Conservation (phyloP, 2,329 filamentous ascomycete genomes). For the Aphanocladium album region DNA sequence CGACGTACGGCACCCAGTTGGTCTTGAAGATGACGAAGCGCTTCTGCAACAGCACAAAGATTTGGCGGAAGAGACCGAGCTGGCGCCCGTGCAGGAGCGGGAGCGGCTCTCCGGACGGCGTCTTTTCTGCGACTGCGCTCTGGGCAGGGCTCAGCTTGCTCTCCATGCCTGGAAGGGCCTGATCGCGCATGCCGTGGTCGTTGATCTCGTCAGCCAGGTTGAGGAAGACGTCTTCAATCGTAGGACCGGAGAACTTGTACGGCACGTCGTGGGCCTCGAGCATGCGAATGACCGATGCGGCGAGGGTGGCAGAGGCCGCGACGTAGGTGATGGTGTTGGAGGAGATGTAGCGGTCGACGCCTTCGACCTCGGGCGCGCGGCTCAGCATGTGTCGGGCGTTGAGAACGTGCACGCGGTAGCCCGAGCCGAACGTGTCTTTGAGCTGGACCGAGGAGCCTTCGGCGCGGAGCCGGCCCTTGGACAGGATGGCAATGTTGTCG, state of each 20-base stretch:
- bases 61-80: conserved; percentile 55
- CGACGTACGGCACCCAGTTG: conserved; percentile 60
- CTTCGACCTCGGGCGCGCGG: conserved; percentile 48
- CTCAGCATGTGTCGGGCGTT: conserved; percentile 20
- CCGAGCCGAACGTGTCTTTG: conserved; percentile 57
- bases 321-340: conserved; percentile 68
- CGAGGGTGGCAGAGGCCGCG: conserved; percentile 60
- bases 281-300: conserved; percentile 61
- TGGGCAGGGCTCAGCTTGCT: not conserved
- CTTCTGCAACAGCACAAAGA: conserved; percentile 59
- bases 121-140: conserved; percentile 1
- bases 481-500: conserved; percentile 66
- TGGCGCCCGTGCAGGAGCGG: conserved; percentile 50
- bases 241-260: conserved; percentile 64
- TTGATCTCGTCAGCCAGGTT: conserved; percentile 51
- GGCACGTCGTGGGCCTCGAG: conserved; percentile 61
- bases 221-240: conserved; percentile 69
- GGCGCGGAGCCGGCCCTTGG: conserved; percentile 60
- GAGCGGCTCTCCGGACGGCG: not conserved
- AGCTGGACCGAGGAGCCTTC: conserved; percentile 64
- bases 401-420: conserved; percentile 26
- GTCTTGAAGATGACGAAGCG: conserved; percentile 55
- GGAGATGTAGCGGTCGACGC: conserved; percentile 47
- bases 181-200: conserved; percentile 10
- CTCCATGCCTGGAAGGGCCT: not conserved